Conservation (phyloP, 805 yeast genomes). For the Candida vaughaniae region DNA sequence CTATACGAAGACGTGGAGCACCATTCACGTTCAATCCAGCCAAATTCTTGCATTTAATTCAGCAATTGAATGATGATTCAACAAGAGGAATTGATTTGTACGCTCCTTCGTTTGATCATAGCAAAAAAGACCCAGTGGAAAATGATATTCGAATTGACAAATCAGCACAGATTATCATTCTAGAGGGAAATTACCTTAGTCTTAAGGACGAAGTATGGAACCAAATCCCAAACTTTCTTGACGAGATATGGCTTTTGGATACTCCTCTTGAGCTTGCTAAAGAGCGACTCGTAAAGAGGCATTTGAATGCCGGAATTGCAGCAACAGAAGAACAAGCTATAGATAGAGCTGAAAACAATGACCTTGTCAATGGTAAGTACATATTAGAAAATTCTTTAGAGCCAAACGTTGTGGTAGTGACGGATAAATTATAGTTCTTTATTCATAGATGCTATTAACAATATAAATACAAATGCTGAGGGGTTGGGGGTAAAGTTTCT, state of each 20-base stretch:
- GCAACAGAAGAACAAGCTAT: slow-evolving; percentile 48
- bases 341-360: slow-evolving; percentile 53
- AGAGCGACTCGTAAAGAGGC: slow-evolving; percentile 64
- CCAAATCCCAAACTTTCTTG: slow-evolving; percentile 36
- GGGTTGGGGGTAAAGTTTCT: too few species aligned
- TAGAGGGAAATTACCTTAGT: slow-evolving; percentile 77
- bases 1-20: slow-evolving; percentile 72
- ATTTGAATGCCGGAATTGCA: slow-evolving; percentile 57
- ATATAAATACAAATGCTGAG: slow-evolving; percentile 10
- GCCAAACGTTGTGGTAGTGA: slow-evolving; percentile 15
- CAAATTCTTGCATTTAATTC: slow-evolving; percentile 24
- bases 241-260: slow-evolving; percentile 52
- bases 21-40: slow-evolving; percentile 79
- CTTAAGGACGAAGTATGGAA: slow-evolving; percentile 62
- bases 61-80: slow-evolving; percentile 14
- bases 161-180: slow-evolving; percentile 52
- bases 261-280: slow-evolving; percentile 47
- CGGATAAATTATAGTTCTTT: slow-evolving; percentile 3
- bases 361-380: slow-evolving; percentile 60
- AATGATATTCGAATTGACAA: slow-evolving; percentile 48
- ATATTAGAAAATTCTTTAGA: slow-evolving; percentile 21
- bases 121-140: slow-evolving; percentile 66
- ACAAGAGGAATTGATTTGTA: slow-evolving; percentile 31
- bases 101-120: slow-evolving; percentile 77
- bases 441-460: slow-evolving; percentile 10